These are phyloP conservation scores for Colletotrichum tofieldiae DNA, from an alignment of 2,329 filamentous ascomycete species.

Conservation along the genomic window DNA sequence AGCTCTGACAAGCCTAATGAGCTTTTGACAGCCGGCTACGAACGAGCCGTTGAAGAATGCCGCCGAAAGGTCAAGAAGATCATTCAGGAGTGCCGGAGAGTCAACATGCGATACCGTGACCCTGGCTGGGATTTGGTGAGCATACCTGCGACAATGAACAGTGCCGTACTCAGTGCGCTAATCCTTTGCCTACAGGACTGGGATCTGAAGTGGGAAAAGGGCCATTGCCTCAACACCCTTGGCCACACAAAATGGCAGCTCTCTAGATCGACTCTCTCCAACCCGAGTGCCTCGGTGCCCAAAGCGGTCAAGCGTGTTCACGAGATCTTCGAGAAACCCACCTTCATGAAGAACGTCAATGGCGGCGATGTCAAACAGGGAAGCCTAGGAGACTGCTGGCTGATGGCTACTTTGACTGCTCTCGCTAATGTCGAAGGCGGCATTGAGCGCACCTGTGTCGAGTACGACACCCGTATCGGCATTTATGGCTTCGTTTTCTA, in stretches of 20 bases:
- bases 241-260: conserved; percentile 68
- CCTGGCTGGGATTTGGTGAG: conserved; percentile 72
- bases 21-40: conserved; percentile 72
- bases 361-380: conserved; percentile 86
- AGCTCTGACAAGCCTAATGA: conserved; percentile 71
- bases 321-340: conserved; percentile 83
- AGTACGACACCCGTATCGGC: conserved; percentile 80
- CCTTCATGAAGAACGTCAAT: conserved; percentile 76
- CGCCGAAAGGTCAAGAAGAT: conserved; percentile 74
- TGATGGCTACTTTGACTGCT: conserved; percentile 84
- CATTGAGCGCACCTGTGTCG: conserved; percentile 83
- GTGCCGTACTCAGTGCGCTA: conserved; percentile 8
- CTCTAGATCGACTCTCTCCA: conserved; percentile 59
- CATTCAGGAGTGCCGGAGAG: conserved; percentile 76
- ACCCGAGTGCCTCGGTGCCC: conserved; percentile 69
- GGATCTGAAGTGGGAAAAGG: conserved; percentile 78
- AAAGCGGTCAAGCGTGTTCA: conserved; percentile 83
- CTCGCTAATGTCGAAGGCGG: conserved; percentile 81
- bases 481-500: conserved; percentile 94
- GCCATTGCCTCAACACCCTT: conserved; percentile 69
- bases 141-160: conserved; percentile 41
- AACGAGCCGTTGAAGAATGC: conserved; percentile 76
- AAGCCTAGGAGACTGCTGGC: conserved; percentile 85
- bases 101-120: conserved; percentile 86
- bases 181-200: conserved; percentile 63